Evolutionary conservation across 1,139 yeast genomes (phyloP), one percentile per base, ranked within the genome.

Genomic region (Maudiozyma humilis): DNA sequence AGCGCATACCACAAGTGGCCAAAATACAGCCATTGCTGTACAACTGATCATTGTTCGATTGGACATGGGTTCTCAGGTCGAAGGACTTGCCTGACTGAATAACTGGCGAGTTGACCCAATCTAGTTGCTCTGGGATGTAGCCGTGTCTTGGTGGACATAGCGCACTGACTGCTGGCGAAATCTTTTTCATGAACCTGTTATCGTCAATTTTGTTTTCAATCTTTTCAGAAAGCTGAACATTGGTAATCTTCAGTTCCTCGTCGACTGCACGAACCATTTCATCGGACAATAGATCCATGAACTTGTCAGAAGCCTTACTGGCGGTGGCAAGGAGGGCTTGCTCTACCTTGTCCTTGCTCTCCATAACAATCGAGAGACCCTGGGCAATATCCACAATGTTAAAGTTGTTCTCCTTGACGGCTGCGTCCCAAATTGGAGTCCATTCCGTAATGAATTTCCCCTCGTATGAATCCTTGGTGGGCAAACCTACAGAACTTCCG

Each of bases 51-150:
- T 79, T 76, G 44, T 76, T 76, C 0, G 95, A 82, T 51, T 80
- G 76, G 1, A 95, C 96, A 51, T 93, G 82, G 38, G 95, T 93
- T 56, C 75, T 82, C 59, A 89, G 71, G 62, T 88, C 95, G 60
- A 80, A 89, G 44, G 79, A 79, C 37, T 87, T 88, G 43, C 95
- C 95, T 55, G 94, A 82, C 66, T 89, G 95, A 47, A 91, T 75
- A 46, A 87, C 84, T 27, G 98, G 97, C 40, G 88, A 79, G 64
- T 87, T 88, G 55, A 96, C 85, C 96, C 96, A 91, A 64, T 91
- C 97, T 32, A 91, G 68, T 51, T 79, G 78, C 49, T 78, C 80
- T 3, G 83, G 71, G 57, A 87, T 95, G 54, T 87, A 83, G 45
- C 78, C 79, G 40, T 68, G 68, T 35, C 67, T 72, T 29, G 75